A percentile compares a stretch with the other conserved stretches of the same genome.
phyloP scores from a whole-genome alignment of 257 asterid genomes.

The Coffea canephora region DNA sequence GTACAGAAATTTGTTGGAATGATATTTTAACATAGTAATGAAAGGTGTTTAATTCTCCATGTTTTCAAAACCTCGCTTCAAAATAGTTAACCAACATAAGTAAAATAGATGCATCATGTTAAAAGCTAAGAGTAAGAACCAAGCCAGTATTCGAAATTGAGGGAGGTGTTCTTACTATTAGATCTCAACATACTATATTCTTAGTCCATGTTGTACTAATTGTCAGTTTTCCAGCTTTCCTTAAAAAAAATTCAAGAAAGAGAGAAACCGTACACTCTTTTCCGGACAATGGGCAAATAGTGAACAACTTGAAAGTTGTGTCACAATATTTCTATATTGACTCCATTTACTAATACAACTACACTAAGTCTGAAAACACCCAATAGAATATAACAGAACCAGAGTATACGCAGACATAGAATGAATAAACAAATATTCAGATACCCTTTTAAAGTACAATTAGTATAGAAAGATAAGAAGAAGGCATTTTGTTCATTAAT shows the following conservation, averaged over 20 bases:
- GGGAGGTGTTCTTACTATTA: too few species aligned
- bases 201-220: not conserved
- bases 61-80: not conserved
- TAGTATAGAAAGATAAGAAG: not conserved
- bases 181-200: too few species aligned
- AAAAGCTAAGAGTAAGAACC: too few species aligned
- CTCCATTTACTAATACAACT: not conserved
- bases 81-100: not conserved
- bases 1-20: not conserved
- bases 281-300: not conserved
- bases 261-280: not conserved
- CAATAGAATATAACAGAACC: not conserved
- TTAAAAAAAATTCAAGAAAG: not conserved
- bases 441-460: slow-evolving; percentile 5
- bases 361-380: not conserved
- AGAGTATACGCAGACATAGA: not conserved
- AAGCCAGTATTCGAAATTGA: too few species aligned
- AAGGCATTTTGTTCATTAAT: not conserved
- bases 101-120: not conserved
- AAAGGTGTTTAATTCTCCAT: not conserved
- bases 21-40: not conserved
- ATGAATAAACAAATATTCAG: not conserved
- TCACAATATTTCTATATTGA: not conserved
- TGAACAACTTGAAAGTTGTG: not conserved
- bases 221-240: not conserved